phyloP scores from a whole-genome alignment of 768 basidiomycete genomes.

The Pleurotus djamor region DNA sequence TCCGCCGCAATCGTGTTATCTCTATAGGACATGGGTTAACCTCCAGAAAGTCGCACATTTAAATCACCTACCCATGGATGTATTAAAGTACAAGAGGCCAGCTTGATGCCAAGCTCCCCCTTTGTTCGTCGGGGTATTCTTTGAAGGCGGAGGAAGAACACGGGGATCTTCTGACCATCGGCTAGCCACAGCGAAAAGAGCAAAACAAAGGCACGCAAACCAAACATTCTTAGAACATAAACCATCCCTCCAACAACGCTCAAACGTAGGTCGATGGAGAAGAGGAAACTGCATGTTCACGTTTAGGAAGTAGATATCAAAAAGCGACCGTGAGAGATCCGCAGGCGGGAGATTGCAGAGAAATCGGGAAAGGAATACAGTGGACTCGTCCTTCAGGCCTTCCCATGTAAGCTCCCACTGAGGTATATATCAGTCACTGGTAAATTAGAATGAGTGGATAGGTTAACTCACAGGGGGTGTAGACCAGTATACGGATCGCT shows the following conservation, averaged over 20 bases:
- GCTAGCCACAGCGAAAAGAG: conserved; percentile 68
- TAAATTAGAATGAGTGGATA: no score
- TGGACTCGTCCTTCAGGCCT: conserved; percentile 31
- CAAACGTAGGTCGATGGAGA: conserved; percentile 71
- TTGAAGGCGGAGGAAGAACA: conserved; percentile 33
- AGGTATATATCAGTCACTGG: neutral
- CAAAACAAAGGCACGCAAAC: conserved; percentile 61
- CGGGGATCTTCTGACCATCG: conserved; percentile 64
- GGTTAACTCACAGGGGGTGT: conserved; percentile 58
- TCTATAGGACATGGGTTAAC: conserved; percentile 29
- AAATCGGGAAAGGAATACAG: conserved; percentile 26
- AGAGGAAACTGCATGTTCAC: conserved; percentile 62
- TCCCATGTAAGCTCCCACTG: conserved; percentile 65
- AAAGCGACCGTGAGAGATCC: conserved; percentile 56
- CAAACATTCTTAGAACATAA: conserved; percentile 53
- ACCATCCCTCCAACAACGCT: conserved; percentile 52
- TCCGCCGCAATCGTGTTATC: conserved; percentile 46
- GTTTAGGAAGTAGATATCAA: conserved; percentile 67
- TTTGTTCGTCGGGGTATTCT: conserved; percentile 13
- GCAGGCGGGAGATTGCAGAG: conserved; percentile 56
- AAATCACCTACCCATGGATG: conserved; percentile 43
- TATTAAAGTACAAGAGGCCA: conserved; percentile 60
- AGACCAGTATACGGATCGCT: conserved; percentile 55
- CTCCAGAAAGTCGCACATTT: neutral
- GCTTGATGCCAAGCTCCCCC: conserved; percentile 48